Evolutionary conservation across 352 stramenopile genomes (phyloP), one percentile per base, ranked within the genome.

Genomic region (Phytophthora podocarpi): DNA sequence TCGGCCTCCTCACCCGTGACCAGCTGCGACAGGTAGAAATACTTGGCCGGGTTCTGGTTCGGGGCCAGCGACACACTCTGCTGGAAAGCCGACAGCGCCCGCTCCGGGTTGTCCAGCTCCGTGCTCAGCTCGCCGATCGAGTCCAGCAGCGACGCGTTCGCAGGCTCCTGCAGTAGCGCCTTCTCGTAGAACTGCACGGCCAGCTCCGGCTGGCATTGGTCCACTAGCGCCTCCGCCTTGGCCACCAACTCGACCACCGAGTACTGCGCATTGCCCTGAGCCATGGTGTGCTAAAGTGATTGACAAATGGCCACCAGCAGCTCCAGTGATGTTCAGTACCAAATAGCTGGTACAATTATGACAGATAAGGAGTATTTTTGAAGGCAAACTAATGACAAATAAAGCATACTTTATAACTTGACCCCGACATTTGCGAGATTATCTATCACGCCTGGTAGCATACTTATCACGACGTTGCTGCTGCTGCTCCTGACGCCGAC

Each of bases 171-270:
- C 26, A 64, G 48, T 37, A 93, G 61, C 50, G 86, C 88, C 52
- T 84, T 85, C 70, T 95, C 79, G 62, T 87, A 94, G 64, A 96
- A 96, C 66, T 84, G 81, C 48, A 92, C 73, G 24, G 86, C 88
- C 49, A 95, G 58, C 46, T 95, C 88, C 5, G 86, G 85, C 54
- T 96, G 83, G 63, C 82, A 94, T 50, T 92, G 78, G 59, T 95
- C 88, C 67, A 96, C 82, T 16, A 96, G 64, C 54, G 67, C 62
- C 71, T 96, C 85, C 48, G 81, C 88, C 68, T 95, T 95, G 64
- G 83, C 76, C 43, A 95, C 75, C 39, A 96, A 65, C 59, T 93
- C 82, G 8, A 70, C 81, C 30, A 80, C 86, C 42, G 79, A 78
- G 67, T 75, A 93, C 40, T 78, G 66, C 48, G 54, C 53, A 42